Percentiles rank a stretch among this genome's conserved stretches.
Evolutionary conservation across 225 moss, liverwort and hornwort species (phyloP).

Genomic region (Pseudisothecium myosuroides): DNA sequence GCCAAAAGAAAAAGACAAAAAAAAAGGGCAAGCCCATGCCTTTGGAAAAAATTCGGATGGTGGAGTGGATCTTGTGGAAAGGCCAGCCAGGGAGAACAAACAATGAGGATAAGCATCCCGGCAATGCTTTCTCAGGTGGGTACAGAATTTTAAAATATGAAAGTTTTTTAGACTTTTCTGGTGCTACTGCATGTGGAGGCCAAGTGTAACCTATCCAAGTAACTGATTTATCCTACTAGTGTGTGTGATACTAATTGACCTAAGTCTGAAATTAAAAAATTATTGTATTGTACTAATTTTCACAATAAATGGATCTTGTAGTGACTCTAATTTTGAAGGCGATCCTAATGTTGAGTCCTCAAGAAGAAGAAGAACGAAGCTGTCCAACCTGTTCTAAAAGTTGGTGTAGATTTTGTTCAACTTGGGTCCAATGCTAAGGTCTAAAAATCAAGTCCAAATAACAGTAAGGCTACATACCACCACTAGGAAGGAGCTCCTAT

Average conservation of each 20-base stretch:
- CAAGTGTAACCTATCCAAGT: background rate
- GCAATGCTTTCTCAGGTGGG: background rate
- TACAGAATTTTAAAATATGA: background rate
- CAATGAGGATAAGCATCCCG: background rate
- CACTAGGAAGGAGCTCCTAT: accelerated
- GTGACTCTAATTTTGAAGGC: background rate
- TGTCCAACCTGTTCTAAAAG: background rate
- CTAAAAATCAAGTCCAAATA: accelerated
- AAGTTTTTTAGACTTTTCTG: background rate
- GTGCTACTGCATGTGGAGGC: background rate
- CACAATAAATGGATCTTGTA: background rate
- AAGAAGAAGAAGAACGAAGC: background rate
- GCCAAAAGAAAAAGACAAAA: no score
- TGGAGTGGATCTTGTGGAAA: no score
- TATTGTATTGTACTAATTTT: background rate
- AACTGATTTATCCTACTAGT: background rate
- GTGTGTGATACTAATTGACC: background rate
- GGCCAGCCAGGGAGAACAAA: background rate
- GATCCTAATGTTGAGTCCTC: background rate
- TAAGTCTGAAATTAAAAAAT: background rate
- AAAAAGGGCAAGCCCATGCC: background rate
- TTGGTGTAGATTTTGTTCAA: background rate
- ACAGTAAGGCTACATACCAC: background rate
- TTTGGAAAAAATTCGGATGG: no score
- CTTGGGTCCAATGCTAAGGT: accelerated